Evolutionary conservation across 2,329 filamentous ascomycete genomes (phyloP).

Genomic region (Lanzia echinophila): DNA sequence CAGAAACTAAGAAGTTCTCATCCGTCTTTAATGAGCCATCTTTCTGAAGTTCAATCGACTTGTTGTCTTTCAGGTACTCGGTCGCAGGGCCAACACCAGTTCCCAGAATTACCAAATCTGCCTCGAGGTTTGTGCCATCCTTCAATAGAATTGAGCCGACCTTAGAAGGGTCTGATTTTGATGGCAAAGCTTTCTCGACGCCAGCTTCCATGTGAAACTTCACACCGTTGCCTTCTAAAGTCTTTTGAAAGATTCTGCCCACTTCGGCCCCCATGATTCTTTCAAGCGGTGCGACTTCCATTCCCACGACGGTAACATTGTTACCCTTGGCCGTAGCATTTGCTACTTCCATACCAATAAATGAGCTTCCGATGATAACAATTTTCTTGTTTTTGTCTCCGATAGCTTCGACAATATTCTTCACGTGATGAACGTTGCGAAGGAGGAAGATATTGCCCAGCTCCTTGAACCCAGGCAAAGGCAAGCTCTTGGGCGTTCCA

Average conservation of each 20-base stretch:
- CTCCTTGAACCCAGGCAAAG: constrained; percentile 78
- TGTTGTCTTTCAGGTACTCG: constrained; percentile 69
- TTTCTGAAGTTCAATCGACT: constrained; percentile 60
- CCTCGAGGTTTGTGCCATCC: constrained; percentile 75
- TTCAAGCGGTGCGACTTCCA: constrained; percentile 80
- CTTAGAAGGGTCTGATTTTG: constrained; percentile 56
- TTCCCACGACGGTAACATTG: constrained; percentile 77
- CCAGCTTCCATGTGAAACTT: constrained; percentile 78
- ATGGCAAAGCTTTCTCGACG: constrained; percentile 77
- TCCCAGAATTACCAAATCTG: constrained; percentile 86
- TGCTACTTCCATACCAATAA: constrained; percentile 97
- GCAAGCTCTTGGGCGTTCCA: constrained; percentile 67
- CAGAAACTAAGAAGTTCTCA: constrained; percentile 69
- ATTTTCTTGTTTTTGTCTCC: constrained; percentile 85
- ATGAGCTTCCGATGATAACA: constrained; percentile 84
- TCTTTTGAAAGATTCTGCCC: constrained; percentile 70
- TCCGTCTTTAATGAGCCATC: constrained; percentile 85
- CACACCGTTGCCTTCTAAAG: constrained; percentile 78
- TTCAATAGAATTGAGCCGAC: constrained; percentile 80
- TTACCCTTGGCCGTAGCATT: constrained; percentile 77
- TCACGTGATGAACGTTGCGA: constrained; percentile 67
- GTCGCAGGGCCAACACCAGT: constrained; percentile 86
- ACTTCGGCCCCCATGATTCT: constrained; percentile 77
- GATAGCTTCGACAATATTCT: constrained; percentile 71
- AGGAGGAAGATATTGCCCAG: constrained; percentile 83